These are phyloP conservation scores for Pelargonium myrrhifolium DNA, from an alignment of 441 rosid species.

Conservation along the genomic window DNA sequence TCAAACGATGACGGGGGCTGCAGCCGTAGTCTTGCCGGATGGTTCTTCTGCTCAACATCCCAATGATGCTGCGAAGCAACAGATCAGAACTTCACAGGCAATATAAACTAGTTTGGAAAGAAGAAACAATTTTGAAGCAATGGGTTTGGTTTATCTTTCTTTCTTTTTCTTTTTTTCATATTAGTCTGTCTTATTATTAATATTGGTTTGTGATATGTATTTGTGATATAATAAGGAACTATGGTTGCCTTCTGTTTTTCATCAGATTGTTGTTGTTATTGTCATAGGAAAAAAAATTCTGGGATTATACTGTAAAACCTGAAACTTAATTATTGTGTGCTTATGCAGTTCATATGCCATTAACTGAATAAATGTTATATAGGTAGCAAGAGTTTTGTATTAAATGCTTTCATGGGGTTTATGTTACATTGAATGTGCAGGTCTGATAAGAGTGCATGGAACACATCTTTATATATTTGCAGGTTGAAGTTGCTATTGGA, in stretches of 20 bases:
- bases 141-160: slow-evolving; percentile 39
- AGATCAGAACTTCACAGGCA: slow-evolving; percentile 73
- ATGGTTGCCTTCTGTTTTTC: slow-evolving; percentile 20
- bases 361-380: slow-evolving; percentile 25
- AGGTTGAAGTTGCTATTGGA: no score
- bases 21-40: slow-evolving; percentile 52
- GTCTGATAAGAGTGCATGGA: background rate
- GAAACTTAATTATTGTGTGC: slow-evolving; percentile 21
- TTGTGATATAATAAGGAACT: slow-evolving; percentile 44
- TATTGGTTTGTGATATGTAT: slow-evolving; percentile 42
- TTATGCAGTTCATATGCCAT: slow-evolving; percentile 32
- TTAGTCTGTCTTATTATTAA: slow-evolving; percentile 6
- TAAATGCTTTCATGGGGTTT: slow-evolving; percentile 8
- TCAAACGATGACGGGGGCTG: slow-evolving; percentile 63
- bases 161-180: slow-evolving; percentile 25
- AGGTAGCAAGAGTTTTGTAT: slow-evolving; percentile 10
- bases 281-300: slow-evolving; percentile 31
- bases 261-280: slow-evolving; percentile 22
- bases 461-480: no score
- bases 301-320: slow-evolving; percentile 46
- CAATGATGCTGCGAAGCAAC: slow-evolving; percentile 53
- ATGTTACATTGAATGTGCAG: slow-evolving; percentile 1
- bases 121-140: slow-evolving; percentile 36
- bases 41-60: slow-evolving; percentile 46
- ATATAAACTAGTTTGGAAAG: slow-evolving; percentile 17